Percentiles rank a stretch among this genome's conserved stretches.
Conservation (phyloP, 2,329 filamentous ascomycete species). For the Calonectria pseudoreteaudii region DNA sequence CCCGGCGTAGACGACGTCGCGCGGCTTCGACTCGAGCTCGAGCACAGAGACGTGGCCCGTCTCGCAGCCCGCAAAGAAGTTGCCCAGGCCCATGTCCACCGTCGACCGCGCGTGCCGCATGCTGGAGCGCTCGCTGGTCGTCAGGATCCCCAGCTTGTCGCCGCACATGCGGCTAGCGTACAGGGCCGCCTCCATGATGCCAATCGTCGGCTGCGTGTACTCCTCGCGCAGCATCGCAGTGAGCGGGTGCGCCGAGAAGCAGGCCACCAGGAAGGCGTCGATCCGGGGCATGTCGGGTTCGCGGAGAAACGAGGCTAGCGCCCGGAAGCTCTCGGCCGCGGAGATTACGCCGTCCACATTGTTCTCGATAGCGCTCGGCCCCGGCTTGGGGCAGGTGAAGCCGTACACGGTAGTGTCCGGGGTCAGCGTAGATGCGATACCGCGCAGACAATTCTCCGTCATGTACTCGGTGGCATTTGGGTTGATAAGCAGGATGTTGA, state of each 20-base stretch:
- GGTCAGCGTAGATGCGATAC: not conserved
- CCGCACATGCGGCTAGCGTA: constrained; percentile 14
- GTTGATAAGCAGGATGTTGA: constrained; percentile 16
- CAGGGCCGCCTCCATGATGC: constrained; percentile 15
- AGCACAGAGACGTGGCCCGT: constrained; percentile 5
- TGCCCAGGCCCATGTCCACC: constrained; percentile 2
- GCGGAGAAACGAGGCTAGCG: not conserved
- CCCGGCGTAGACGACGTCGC: constrained; percentile 1
- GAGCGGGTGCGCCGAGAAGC: constrained; percentile 10
- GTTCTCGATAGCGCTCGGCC: constrained; percentile 2
- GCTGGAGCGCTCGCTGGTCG: constrained; percentile 15
- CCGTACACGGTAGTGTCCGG: not conserved
- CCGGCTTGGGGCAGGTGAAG: not conserved
- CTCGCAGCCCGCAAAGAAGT: constrained; percentile 10
- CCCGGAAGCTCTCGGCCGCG: not conserved
- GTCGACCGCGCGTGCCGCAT: not conserved
- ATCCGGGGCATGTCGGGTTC: not conserved
- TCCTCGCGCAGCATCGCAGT: constrained; percentile 8
- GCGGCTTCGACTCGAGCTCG: constrained; percentile 9
- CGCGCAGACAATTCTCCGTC: not conserved
- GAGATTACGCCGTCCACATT: constrained; percentile 8
- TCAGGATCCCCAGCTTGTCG: not conserved
- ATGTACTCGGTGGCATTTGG: constrained; percentile 10
- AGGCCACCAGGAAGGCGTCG: constrained; percentile 4
- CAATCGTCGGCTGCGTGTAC: constrained; percentile 7